A percentile compares a stretch with the other conserved stretches of the same genome.
phyloP scores from a whole-genome alignment of 2,329 filamentous ascomycete genomes.

The Metarhizium anisopliae region DNA sequence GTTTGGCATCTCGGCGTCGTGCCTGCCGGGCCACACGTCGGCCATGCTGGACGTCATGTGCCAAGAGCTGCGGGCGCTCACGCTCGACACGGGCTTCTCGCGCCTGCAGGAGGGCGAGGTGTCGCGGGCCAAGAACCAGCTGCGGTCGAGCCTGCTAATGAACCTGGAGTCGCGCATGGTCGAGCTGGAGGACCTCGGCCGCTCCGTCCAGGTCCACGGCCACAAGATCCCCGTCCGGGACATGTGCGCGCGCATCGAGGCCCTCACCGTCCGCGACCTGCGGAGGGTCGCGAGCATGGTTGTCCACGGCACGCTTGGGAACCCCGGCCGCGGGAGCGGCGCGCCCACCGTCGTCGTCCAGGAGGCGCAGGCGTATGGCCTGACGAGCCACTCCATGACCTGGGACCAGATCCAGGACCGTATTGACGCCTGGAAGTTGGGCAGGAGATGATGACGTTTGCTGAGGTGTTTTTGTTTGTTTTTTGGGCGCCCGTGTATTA shows the following conservation, averaged over 20 bases:
- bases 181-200: slow-evolving; percentile 87
- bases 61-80: slow-evolving; percentile 72
- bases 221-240: slow-evolving; percentile 84
- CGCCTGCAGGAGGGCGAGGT: slow-evolving; percentile 71
- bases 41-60: slow-evolving; percentile 95
- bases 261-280: slow-evolving; percentile 70
- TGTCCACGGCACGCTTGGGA: slow-evolving; percentile 67
- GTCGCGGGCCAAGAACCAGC: slow-evolving; percentile 90
- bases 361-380: slow-evolving; percentile 70
- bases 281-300: slow-evolving; percentile 71
- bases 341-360: slow-evolving; percentile 91
- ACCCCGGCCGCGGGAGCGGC: slow-evolving; percentile 69
- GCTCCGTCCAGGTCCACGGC: slow-evolving; percentile 95
- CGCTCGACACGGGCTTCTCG: slow-evolving; percentile 64
- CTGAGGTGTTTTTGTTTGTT: not conserved
- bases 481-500: not conserved
- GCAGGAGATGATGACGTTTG: slow-evolving; percentile 30
- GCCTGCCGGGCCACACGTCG: slow-evolving; percentile 66
- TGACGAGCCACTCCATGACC: slow-evolving; percentile 56
- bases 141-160: slow-evolving; percentile 85
- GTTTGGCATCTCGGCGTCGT: slow-evolving; percentile 87
- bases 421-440: slow-evolving; percentile 77
- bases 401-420: slow-evolving; percentile 89
- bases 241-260: slow-evolving; percentile 85
- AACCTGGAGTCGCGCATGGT: slow-evolving; percentile 97